These are phyloP conservation scores for Jimgerdemannia flammicorona DNA, from an alignment of 192 early-diverging fungal genomes.

Conservation along the genomic window DNA sequence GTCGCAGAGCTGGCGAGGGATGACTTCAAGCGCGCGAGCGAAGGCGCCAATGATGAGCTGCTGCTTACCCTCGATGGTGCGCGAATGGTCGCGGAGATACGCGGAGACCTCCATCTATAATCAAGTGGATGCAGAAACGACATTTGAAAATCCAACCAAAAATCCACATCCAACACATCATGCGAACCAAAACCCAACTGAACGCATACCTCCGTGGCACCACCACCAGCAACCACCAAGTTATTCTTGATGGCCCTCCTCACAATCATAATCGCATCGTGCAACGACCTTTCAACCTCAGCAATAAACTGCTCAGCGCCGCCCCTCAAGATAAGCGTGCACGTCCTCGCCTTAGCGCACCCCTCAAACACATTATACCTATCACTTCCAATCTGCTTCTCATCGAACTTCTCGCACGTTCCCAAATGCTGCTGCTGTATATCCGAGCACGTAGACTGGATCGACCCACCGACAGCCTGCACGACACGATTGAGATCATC, in stretches of 20 bases:
- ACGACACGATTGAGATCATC: constrained; percentile 93
- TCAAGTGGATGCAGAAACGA: constrained; percentile 24
- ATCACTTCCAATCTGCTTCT: constrained; percentile 94
- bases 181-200: neutral
- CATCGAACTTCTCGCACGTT: constrained; percentile 88
- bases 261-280: constrained; percentile 99
- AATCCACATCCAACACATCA: neutral
- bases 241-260: constrained; percentile 96
- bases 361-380: constrained; percentile 96
- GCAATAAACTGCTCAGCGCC: constrained; percentile 99
- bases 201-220: constrained; percentile 75
- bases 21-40: constrained; percentile 94
- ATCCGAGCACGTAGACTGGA: constrained; percentile 91
- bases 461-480: constrained; percentile 89
- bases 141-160: neutral
- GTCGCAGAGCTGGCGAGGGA: constrained; percentile 97
- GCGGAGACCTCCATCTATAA: constrained; percentile 88
- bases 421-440: constrained; percentile 81
- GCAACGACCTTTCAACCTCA: constrained; percentile 94
- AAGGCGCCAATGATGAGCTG: constrained; percentile 94
- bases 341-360: constrained; percentile 90
- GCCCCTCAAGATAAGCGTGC: constrained; percentile 93
- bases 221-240: constrained; percentile 94
- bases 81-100: constrained; percentile 88
- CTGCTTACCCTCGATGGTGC: constrained; percentile 97